Conservation (phyloP, 768 basidiomycete species). For the Tricholoma sp. region DNA sequence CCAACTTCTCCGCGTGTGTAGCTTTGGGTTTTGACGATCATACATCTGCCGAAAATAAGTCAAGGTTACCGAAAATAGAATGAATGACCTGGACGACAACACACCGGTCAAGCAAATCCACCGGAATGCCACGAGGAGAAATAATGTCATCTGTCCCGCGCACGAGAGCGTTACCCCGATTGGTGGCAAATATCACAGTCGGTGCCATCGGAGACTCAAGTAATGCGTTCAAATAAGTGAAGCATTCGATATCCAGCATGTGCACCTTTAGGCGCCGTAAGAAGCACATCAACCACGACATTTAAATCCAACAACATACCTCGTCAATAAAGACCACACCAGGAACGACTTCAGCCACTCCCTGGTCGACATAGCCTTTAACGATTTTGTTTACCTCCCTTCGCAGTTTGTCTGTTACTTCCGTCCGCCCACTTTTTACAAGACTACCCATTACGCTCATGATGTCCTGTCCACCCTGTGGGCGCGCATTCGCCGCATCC, state of each 20-base stretch:
- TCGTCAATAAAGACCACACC: conserved; percentile 99
- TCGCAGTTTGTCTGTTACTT: conserved; percentile 94
- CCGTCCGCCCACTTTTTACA: conserved; percentile 89
- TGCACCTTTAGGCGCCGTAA: conserved; percentile 62
- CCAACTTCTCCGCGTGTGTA: conserved; percentile 83
- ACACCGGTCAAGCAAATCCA: conserved; percentile 90
- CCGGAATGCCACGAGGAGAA: conserved; percentile 89
- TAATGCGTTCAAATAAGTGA: conserved; percentile 95
- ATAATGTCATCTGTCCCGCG: conserved; percentile 91
- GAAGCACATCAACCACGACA: conserved; percentile 4
- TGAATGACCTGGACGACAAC: conserved; percentile 10
- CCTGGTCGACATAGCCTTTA: conserved; percentile 95
- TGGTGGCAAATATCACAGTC: conserved; percentile 95
- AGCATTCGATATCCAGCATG: conserved; percentile 99
- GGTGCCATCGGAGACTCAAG: conserved; percentile 97
- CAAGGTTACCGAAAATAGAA: conserved; percentile 3
- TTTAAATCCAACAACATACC: conserved; percentile 40
- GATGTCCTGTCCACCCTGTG: conserved; percentile 96
- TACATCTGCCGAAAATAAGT: conserved; percentile 47
- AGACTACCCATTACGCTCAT: conserved; percentile 96
- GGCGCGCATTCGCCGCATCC: conserved; percentile 94
- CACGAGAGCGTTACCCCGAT: conserved; percentile 88
- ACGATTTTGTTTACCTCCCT: conserved; percentile 97
- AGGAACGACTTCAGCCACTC: conserved; percentile 95
- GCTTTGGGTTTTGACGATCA: conserved; percentile 90